Evolutionary conservation across 768 basidiomycete species (phyloP).

Genomic region (Trametopsis cervina): DNA sequence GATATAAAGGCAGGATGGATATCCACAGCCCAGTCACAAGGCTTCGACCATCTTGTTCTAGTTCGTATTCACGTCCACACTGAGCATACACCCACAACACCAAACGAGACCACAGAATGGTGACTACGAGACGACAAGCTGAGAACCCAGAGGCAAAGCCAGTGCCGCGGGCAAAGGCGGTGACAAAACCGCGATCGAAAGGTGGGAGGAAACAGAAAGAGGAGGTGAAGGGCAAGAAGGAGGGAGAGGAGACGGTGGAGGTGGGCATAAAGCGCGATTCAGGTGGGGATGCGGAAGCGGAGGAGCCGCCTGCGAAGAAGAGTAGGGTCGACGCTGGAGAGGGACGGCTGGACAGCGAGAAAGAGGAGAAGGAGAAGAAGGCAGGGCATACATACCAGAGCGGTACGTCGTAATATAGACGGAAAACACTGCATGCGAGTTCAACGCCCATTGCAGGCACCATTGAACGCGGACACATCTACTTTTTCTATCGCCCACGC

Average conservation of each 20-base stretch:
- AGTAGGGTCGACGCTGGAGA: conserved; percentile 15
- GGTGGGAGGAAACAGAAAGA: too few species aligned
- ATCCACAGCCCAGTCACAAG: too few species aligned
- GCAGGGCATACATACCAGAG: conserved; percentile 16
- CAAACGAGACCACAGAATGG: neutral
- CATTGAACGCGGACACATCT: conserved; percentile 54
- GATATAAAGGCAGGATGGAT: too few species aligned
- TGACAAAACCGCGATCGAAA: too few species aligned
- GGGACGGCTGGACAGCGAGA: neutral
- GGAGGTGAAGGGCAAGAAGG: neutral
- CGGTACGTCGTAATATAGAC: conserved; percentile 8
- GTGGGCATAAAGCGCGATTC: conserved; percentile 18
- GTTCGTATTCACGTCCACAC: too few species aligned
- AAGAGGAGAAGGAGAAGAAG: conserved; percentile 12
- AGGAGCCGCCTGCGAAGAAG: conserved; percentile 20
- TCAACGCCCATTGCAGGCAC: conserved; percentile 29
- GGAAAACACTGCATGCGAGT: neutral
- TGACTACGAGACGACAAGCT: neutral
- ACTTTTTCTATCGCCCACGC: conserved; percentile 59
- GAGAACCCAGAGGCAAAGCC: too few species aligned
- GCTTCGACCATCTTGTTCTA: too few species aligned
- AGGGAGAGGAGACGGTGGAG: conserved; percentile 6
- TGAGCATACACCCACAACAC: too few species aligned
- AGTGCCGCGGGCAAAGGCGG: too few species aligned
- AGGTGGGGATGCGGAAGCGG: conserved; percentile 5